Percentiles rank a stretch among this genome's conserved stretches.
These are phyloP conservation scores for Groenewaldozyma auringiensis DNA, from an alignment of 1,139 yeast species.

Conservation along the genomic window DNA sequence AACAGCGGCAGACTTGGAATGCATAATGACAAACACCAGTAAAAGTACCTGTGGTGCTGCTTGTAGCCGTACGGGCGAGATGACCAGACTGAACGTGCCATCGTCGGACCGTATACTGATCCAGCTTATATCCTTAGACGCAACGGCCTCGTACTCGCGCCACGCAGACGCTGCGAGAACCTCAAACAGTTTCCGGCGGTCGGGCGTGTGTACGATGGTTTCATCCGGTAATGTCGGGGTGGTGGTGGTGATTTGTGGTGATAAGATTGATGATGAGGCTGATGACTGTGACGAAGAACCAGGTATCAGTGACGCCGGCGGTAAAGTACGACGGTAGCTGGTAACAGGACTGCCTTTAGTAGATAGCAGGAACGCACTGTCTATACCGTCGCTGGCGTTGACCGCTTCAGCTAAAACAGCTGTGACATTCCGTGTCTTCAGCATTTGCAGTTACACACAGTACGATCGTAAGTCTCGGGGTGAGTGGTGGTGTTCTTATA, in stretches of 20 bases:
- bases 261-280: not conserved
- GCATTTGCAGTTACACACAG: not conserved
- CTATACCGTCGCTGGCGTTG: not conserved
- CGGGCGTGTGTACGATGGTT: not conserved
- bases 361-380: not conserved
- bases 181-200: not conserved
- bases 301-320: not conserved
- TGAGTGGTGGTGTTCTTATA: too few relatives aligned
- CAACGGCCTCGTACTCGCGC: not conserved
- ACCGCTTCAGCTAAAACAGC: not conserved
- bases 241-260: not conserved
- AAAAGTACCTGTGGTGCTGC: not conserved
- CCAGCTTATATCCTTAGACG: not conserved
- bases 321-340: not conserved
- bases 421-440: not conserved
- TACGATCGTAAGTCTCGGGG: too few relatives aligned
- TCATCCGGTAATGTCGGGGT: not conserved
- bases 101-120: not conserved
- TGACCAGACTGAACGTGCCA: not conserved
- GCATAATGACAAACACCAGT: not conserved
- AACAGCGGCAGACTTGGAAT: not conserved
- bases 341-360: conserved; percentile 1
- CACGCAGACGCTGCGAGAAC: conserved; percentile 1
- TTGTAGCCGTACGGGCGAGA: not conserved
- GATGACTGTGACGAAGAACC: not conserved